Evolutionary conservation across 768 basidiomycete genomes (phyloP).

Genomic region (Scleroderma bovista): DNA sequence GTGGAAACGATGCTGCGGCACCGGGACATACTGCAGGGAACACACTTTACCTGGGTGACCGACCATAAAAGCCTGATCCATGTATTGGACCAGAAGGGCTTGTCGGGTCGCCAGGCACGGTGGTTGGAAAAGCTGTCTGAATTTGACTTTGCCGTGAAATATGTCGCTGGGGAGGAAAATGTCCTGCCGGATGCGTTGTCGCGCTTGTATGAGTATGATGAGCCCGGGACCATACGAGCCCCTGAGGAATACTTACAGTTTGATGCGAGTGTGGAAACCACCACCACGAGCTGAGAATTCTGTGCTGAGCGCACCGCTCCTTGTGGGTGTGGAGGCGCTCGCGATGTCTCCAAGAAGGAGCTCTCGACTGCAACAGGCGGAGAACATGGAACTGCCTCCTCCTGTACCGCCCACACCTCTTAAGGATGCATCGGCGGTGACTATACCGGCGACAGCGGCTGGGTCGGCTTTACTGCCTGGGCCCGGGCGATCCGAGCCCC

Average conservation of each 20-base stretch:
- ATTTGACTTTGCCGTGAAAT: slow-evolving; percentile 16
- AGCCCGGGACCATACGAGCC: too few species aligned
- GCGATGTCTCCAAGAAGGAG: neutral
- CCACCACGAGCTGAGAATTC: neutral
- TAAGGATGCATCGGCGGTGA: neutral
- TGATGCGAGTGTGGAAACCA: neutral
- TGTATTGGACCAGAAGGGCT: too few species aligned
- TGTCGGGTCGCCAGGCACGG: too few species aligned
- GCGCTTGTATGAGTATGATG: neutral
- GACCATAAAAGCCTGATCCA: too few species aligned
- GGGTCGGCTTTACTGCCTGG: too few species aligned
- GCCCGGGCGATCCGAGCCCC: too few species aligned
- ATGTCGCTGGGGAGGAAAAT: slow-evolving; percentile 29
- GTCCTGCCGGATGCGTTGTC: slow-evolving; percentile 20
- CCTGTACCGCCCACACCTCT: neutral
- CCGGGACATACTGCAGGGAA: slow-evolving; percentile 26
- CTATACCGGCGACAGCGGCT: too few species aligned
- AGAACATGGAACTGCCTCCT: too few species aligned
- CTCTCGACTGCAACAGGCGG: too few species aligned
- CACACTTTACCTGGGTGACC: too few species aligned
- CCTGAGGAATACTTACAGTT: neutral
- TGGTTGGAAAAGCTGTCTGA: slow-evolving; percentile 16
- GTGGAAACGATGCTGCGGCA: slow-evolving; percentile 30
- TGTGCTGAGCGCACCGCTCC: neutral
- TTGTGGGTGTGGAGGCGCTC: too few species aligned